Conservation (phyloP, 345 rosid genomes). For the Sisymbrium irio region DNA sequence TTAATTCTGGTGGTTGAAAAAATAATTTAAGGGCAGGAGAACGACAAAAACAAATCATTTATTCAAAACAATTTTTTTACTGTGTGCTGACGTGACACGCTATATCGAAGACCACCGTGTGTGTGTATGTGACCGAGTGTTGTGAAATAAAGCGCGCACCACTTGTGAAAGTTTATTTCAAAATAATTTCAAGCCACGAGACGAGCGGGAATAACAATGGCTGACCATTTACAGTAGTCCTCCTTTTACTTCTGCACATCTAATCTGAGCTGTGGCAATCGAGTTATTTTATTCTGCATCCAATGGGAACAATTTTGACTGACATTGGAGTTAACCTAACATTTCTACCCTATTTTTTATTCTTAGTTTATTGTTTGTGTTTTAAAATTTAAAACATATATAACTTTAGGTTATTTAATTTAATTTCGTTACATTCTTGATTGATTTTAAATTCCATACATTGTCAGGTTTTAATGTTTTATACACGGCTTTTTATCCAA, state of each 20-base stretch:
- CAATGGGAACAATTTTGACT: too few relatives aligned
- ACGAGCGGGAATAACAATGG: constrained; percentile 38
- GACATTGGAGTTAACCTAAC: too few relatives aligned
- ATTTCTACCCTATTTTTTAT: too few relatives aligned
- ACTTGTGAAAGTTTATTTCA: background rate
- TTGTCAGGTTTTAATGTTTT: too few relatives aligned
- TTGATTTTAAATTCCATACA: too few relatives aligned
- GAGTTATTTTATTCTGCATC: too few relatives aligned
- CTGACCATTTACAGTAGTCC: background rate
- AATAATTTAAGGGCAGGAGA: constrained; percentile 17
- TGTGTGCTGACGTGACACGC: constrained; percentile 14
- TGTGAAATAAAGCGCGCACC: constrained; percentile 6
- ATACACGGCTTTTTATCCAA: too few relatives aligned
- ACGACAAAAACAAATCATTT: constrained; percentile 3
- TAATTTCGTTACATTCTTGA: too few relatives aligned
- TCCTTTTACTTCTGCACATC: background rate
- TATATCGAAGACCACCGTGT: background rate
- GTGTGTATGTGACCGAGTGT: background rate
- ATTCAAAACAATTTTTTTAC: background rate
- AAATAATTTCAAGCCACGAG: constrained; percentile 17
- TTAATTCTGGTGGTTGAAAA: constrained; percentile 31
- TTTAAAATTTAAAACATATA: too few relatives aligned
- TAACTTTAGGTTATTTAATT: too few relatives aligned
- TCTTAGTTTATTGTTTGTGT: too few relatives aligned
- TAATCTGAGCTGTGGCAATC: too few relatives aligned